These are phyloP conservation scores for Rhizodiscina lignyota DNA, from an alignment of 495 filamentous ascomycete species.

Conservation along the genomic window DNA sequence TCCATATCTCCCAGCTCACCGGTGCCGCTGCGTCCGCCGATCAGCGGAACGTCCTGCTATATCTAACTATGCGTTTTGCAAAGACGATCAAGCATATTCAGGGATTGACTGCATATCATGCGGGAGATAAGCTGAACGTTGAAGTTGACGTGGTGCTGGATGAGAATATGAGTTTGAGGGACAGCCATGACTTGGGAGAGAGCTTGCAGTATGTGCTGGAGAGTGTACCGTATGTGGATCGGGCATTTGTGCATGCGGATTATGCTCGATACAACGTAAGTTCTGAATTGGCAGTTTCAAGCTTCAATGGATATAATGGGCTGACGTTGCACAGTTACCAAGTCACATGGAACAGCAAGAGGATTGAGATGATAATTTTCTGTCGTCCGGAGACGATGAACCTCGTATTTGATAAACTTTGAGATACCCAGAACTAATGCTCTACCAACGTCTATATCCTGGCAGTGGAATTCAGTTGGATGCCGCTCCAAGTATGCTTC, in stretches of 20 bases:
- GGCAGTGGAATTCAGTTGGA: too few relatives aligned
- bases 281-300: too few relatives aligned
- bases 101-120: constrained; percentile 74
- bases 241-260: constrained; percentile 65
- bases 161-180: constrained; percentile 56
- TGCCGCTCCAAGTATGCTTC: too few relatives aligned
- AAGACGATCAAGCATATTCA: constrained; percentile 79
- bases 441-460: too few relatives aligned
- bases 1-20: constrained; percentile 70
- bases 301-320: too few relatives aligned
- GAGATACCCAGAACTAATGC: too few relatives aligned
- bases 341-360: constrained; percentile 72
- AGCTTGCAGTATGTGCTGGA: constrained; percentile 82
- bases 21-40: constrained; percentile 66
- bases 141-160: constrained; percentile 75
- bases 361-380: constrained; percentile 15
- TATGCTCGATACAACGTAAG: constrained; percentile 69
- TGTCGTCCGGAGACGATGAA: too few relatives aligned
- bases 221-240: constrained; percentile 51
- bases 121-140: constrained; percentile 77
- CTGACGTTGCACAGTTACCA: too few relatives aligned
- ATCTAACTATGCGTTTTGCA: constrained; percentile 88
- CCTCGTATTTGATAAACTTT: too few relatives aligned
- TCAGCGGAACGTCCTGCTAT: constrained; percentile 73
- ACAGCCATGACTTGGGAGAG: constrained; percentile 82